A percentile compares a stretch with the other conserved stretches of the same genome.
phyloP scores from a whole-genome alignment of 257 asterid genomes.

The Scutellaria minor region DNA sequence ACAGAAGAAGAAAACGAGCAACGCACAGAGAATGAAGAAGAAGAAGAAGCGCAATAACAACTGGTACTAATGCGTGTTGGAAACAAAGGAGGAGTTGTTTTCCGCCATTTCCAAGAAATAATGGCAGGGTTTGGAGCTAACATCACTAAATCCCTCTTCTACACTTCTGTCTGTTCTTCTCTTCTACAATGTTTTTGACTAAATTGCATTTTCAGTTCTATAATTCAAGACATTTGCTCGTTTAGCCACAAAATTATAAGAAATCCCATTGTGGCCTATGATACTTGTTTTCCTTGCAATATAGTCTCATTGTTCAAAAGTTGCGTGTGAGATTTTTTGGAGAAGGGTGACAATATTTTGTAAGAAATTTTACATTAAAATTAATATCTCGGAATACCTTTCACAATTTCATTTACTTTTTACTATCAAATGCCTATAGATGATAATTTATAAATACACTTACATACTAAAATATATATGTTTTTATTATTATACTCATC shows the following conservation, averaged over 20 bases:
- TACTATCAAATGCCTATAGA: no score
- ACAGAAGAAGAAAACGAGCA: constrained; percentile 41
- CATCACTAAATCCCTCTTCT: constrained; percentile 21
- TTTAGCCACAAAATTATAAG: not conserved
- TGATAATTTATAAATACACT: no score
- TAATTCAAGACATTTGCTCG: not conserved
- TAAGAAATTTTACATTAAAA: no score
- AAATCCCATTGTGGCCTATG: not conserved
- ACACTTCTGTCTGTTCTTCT: not conserved
- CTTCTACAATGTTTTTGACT: not conserved
- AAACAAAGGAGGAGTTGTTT: not conserved
- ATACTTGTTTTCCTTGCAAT: no score
- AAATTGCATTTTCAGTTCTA: not conserved
- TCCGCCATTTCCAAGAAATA: constrained; percentile 43
- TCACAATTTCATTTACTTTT: no score
- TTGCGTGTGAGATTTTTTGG: not conserved
- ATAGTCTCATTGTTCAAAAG: not conserved
- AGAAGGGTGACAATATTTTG: no score
- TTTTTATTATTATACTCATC: no score
- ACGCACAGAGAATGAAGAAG: constrained; percentile 32
- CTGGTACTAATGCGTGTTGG: not conserved
- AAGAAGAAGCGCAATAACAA: constrained; percentile 23
- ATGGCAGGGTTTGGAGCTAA: constrained; percentile 35
- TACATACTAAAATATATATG: no score
- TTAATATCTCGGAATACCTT: no score